Percentiles rank a stretch among this genome's conserved stretches.
These are phyloP conservation scores for Ramaria sp. DNA, from an alignment of 768 basidiomycete species.

Conservation along the genomic window DNA sequence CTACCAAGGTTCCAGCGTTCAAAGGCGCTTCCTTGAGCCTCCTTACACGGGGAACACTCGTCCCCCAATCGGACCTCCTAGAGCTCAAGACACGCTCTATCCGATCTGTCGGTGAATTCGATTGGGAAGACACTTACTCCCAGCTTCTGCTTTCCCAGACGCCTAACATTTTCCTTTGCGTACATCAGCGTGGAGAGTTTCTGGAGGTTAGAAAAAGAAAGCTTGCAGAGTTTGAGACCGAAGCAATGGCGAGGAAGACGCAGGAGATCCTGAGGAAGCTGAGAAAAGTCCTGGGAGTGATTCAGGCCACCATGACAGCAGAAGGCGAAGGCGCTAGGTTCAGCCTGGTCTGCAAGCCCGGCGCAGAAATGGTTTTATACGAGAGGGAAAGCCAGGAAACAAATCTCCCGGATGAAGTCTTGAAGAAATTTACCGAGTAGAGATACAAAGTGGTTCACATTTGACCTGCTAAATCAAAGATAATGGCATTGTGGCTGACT, in stretches of 20 bases:
- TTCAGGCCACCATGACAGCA: constrained; percentile 39
- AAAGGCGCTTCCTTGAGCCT: constrained; percentile 13
- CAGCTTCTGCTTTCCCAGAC: constrained; percentile 67
- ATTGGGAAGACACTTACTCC: constrained; percentile 54
- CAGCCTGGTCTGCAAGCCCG: constrained; percentile 40
- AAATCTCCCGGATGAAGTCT: constrained; percentile 27
- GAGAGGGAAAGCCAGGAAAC: constrained; percentile 32
- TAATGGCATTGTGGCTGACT: no score
- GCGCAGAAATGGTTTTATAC: constrained; percentile 35
- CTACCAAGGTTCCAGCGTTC: background rate
- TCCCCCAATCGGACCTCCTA: constrained; percentile 33
- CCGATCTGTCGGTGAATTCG: constrained; percentile 20
- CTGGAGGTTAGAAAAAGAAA: constrained; percentile 21
- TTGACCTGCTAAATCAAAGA: no score
- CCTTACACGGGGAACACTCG: constrained; percentile 18
- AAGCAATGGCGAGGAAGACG: constrained; percentile 15
- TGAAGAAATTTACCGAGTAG: constrained; percentile 1
- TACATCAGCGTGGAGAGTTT: constrained; percentile 47
- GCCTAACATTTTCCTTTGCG: constrained; percentile 29
- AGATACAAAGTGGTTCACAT: background rate
- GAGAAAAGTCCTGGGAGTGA: constrained; percentile 19
- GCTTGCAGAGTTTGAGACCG: constrained; percentile 15
- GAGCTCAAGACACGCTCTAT: constrained; percentile 37
- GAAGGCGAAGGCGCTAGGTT: constrained; percentile 43
- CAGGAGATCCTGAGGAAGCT: constrained; percentile 24